Conservation (phyloP, 345 rosid species). For the Carallia pectinifolia region DNA sequence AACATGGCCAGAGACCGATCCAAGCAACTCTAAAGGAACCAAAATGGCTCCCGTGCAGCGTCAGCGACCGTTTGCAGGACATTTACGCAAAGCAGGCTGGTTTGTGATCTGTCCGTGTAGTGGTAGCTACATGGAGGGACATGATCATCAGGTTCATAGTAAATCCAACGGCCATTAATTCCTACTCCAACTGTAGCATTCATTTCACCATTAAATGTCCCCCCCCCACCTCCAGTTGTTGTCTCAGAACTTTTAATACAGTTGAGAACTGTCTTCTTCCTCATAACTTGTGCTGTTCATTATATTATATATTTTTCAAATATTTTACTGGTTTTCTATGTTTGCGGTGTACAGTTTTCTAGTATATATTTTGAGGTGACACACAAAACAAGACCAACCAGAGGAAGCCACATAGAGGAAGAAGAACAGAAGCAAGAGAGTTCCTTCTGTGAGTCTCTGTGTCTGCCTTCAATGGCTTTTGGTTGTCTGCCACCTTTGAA, state of each 20-base stretch:
- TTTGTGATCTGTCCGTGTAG: too few species aligned
- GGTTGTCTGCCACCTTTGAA: neutral
- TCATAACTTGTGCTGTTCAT: too few species aligned
- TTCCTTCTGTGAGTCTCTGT: neutral
- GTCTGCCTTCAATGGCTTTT: constrained; percentile 22
- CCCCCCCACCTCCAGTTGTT: neutral
- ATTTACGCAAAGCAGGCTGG: too few species aligned
- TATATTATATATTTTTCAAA: neutral
- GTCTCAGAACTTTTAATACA: constrained; percentile 2
- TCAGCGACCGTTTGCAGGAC: too few species aligned
- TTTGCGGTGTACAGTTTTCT: neutral
- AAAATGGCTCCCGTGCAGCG: too few species aligned
- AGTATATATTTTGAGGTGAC: neutral
- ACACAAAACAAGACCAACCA: constrained; percentile 28
- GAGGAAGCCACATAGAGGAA: constrained; percentile 19
- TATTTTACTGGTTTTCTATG: neutral
- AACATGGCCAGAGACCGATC: too few species aligned
- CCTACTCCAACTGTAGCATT: constrained; percentile 5
- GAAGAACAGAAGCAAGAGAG: neutral
- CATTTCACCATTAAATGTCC: constrained; percentile 15
- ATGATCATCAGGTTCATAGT: neutral
- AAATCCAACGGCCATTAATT: neutral
- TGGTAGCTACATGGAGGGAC: neutral
- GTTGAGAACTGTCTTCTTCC: constrained; percentile 1
- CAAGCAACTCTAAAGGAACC: too few species aligned